These are phyloP conservation scores for Pyrenophora seminiperda DNA, from an alignment of 2,329 filamentous ascomycete genomes.

Conservation along the genomic window DNA sequence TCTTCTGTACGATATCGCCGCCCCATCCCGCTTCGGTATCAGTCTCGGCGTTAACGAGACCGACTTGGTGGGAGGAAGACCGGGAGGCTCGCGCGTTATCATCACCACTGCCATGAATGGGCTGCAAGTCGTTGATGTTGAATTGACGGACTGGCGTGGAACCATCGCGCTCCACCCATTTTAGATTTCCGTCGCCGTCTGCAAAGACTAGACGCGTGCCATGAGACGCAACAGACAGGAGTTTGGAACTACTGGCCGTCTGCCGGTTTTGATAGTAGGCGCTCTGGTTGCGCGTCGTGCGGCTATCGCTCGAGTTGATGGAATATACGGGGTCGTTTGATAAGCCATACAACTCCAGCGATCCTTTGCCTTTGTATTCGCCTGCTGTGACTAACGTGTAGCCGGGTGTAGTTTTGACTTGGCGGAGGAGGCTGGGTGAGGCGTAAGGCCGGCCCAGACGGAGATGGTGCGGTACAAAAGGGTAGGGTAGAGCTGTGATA, in stretches of 20 bases:
- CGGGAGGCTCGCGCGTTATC: too few species aligned
- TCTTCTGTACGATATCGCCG: slow-evolving; percentile 76
- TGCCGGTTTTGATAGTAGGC: slow-evolving; percentile 69
- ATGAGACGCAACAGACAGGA: slow-evolving; percentile 80
- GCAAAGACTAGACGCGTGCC: slow-evolving; percentile 82
- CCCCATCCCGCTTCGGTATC: slow-evolving; percentile 6
- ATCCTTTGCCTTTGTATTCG: slow-evolving; percentile 90
- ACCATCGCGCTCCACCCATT: slow-evolving; percentile 90
- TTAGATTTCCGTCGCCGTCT: slow-evolving; percentile 81
- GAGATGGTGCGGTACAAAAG: slow-evolving; percentile 66
- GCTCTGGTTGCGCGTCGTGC: slow-evolving; percentile 51
- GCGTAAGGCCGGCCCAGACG: slow-evolving; percentile 62
- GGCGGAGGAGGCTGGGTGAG: slow-evolving; percentile 59
- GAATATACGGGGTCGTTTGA: slow-evolving; percentile 44
- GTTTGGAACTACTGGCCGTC: slow-evolving; percentile 77
- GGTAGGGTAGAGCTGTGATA: slow-evolving; percentile 70
- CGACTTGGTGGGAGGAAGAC: neutral
- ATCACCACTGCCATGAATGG: neutral
- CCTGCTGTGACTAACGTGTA: slow-evolving; percentile 80
- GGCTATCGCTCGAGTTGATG: slow-evolving; percentile 36
- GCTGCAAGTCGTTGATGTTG: slow-evolving; percentile 59
- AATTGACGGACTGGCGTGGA: slow-evolving; percentile 59
- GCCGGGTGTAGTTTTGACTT: slow-evolving; percentile 60
- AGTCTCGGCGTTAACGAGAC: slow-evolving; percentile 1
- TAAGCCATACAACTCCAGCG: slow-evolving; percentile 82